Conservation (phyloP, 2,329 filamentous ascomycete genomes). For the Phialocephala subalpina region DNA sequence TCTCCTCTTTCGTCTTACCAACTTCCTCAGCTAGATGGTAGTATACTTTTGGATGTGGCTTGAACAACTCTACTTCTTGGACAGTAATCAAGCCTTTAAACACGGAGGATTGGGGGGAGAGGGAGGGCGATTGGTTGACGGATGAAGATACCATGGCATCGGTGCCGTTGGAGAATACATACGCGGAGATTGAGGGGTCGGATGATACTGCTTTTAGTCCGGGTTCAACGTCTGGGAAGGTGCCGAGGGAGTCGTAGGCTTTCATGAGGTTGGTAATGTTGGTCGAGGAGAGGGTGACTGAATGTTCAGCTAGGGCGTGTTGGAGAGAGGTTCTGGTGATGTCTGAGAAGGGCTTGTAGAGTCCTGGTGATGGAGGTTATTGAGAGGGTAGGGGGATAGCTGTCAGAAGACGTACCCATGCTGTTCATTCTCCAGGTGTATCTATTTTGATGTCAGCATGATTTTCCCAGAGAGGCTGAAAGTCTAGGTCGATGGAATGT, state of each 20-base stretch:
- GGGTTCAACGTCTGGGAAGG: conserved; percentile 69
- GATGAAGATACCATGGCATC: conserved; percentile 68
- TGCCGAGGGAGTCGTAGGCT: conserved; percentile 69
- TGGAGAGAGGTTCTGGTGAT: conserved; percentile 68
- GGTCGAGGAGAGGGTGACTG: conserved; percentile 51
- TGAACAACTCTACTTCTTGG: conserved; percentile 66
- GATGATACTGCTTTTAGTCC: conserved; percentile 52
- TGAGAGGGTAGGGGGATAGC: conserved; percentile 16
- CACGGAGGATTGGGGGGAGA: conserved; percentile 53
- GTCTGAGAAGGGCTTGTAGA: conserved; percentile 68
- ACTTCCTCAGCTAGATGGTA: conserved; percentile 48
- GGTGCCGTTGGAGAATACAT: conserved; percentile 67
- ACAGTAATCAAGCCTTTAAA: conserved; percentile 68
- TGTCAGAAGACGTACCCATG: conserved; percentile 63
- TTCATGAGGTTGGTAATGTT: conserved; percentile 63
- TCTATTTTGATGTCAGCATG: conserved; percentile 44
- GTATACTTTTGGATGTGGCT: conserved; percentile 71
- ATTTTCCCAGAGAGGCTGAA: not conserved
- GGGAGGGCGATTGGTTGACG: conserved; percentile 62
- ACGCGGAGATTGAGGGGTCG: conserved; percentile 43
- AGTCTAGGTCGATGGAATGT: not conserved
- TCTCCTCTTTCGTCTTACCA: conserved; percentile 45
- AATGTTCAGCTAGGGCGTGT: conserved; percentile 69
- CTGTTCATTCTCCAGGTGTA: conserved; percentile 80
- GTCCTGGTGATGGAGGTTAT: conserved; percentile 52